These are phyloP conservation scores for Tricholoma saponaceum DNA, from an alignment of 768 basidiomycete species.

Conservation along the genomic window DNA sequence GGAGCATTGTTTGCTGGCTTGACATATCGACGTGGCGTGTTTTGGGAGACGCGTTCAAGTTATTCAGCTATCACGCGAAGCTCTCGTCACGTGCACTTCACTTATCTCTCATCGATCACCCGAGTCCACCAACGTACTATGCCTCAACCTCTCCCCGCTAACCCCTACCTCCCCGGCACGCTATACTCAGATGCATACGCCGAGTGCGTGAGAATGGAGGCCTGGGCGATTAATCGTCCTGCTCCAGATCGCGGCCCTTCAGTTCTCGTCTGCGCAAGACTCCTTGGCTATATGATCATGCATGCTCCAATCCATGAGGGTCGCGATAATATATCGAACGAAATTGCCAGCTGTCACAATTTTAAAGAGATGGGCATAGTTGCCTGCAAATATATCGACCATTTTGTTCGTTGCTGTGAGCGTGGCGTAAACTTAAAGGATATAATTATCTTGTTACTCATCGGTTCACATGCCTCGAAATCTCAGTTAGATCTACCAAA, in stretches of 20 bases:
- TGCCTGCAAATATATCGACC: neutral
- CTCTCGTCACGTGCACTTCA: no score
- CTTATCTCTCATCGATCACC: no score
- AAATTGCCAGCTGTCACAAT: neutral
- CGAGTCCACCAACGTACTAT: no score
- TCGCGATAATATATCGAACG: neutral
- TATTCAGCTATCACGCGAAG: no score
- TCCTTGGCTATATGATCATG: slow-evolving; percentile 1
- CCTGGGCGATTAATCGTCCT: neutral
- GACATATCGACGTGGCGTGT: no score
- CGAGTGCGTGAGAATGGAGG: no score
- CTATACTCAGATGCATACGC: no score
- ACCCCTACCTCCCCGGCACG: neutral
- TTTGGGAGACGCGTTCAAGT: no score
- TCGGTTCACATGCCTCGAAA: neutral
- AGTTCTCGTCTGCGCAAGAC: neutral
- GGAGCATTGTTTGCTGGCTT: no score
- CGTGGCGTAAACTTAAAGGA: neutral
- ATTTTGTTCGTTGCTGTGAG: neutral
- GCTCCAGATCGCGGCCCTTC: neutral
- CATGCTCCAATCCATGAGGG: neutral
- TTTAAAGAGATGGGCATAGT: neutral
- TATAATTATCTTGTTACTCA: neutral
- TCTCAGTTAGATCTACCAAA: slow-evolving; percentile 9
- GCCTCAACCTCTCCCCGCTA: no score